Conservation (phyloP, 1,139 yeast genomes). For the Maudiozyma humilis region DNA sequence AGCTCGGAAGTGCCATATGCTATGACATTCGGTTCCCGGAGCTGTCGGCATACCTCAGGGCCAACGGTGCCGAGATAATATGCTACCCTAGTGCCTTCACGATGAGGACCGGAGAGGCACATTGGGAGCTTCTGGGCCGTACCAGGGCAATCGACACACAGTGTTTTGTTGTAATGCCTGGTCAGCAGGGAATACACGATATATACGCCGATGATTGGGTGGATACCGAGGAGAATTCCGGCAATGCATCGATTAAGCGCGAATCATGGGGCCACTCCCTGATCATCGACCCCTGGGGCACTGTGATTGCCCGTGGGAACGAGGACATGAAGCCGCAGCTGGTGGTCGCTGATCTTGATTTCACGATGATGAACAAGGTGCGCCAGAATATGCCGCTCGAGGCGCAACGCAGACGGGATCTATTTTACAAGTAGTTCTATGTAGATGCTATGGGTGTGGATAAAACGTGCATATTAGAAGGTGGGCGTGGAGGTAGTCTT, state of each 20-base stretch:
- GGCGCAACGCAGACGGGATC: slow-evolving; percentile 56
- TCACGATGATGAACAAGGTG: slow-evolving; percentile 39
- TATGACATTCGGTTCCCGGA: slow-evolving; percentile 90
- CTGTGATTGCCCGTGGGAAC: slow-evolving; percentile 49
- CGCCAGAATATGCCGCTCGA: slow-evolving; percentile 67
- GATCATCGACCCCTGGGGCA: slow-evolving; percentile 89
- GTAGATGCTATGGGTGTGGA: no score
- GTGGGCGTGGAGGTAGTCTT: no score
- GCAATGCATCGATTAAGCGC: slow-evolving; percentile 34
- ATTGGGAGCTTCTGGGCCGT: slow-evolving; percentile 73
- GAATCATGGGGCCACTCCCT: slow-evolving; percentile 78
- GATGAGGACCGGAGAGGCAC: slow-evolving; percentile 80
- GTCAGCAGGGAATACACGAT: slow-evolving; percentile 75
- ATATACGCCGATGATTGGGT: slow-evolving; percentile 23
- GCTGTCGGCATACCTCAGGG: slow-evolving; percentile 53
- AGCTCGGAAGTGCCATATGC: slow-evolving; percentile 68
- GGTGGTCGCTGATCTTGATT: slow-evolving; percentile 63
- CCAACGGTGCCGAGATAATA: slow-evolving; percentile 67
- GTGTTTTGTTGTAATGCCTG: slow-evolving; percentile 82
- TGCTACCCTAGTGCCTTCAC: slow-evolving; percentile 92
- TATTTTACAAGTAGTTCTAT: slow-evolving; percentile 5
- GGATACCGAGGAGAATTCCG: not conserved
- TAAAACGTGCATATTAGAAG: no score
- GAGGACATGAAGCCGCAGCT: slow-evolving; percentile 43
- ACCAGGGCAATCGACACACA: slow-evolving; percentile 87